phyloP scores from a whole-genome alignment of 495 filamentous ascomycete genomes.

The Lasiosphaeria hispida region DNA sequence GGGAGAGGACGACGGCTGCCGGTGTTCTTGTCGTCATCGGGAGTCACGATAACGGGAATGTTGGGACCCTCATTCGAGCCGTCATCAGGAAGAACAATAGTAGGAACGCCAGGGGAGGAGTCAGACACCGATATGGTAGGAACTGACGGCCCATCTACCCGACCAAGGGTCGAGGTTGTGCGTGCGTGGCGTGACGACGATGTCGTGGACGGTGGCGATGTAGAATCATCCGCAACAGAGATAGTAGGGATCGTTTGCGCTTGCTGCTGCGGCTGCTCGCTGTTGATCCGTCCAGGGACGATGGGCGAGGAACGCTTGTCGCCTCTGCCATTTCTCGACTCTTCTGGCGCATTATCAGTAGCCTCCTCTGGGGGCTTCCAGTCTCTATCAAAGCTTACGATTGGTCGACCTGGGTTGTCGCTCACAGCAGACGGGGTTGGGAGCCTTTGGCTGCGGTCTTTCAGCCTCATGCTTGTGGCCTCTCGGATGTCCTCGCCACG shows the following conservation, averaged over 20 bases:
- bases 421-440: slow-evolving; percentile 85
- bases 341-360: slow-evolving; percentile 54
- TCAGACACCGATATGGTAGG: slow-evolving; percentile 31
- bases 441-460: slow-evolving; percentile 78
- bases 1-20: slow-evolving; percentile 38
- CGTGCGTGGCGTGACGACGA: slow-evolving; percentile 32
- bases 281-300: slow-evolving; percentile 26
- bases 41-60: slow-evolving; percentile 46
- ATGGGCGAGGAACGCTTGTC: slow-evolving; percentile 23
- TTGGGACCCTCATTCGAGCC: slow-evolving; percentile 29
- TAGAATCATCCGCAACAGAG: slow-evolving; percentile 52
- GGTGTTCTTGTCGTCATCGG: slow-evolving; percentile 33
- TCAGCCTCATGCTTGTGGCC: slow-evolving; percentile 87
- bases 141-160: slow-evolving; percentile 33
- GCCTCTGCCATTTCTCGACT: slow-evolving; percentile 27
- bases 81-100: slow-evolving; percentile 46
- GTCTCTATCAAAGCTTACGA: slow-evolving; percentile 85
- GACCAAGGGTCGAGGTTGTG: slow-evolving; percentile 38
- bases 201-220: slow-evolving; percentile 34
- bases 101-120: slow-evolving; percentile 33
- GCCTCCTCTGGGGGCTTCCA: slow-evolving; percentile 68
- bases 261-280: slow-evolving; percentile 24
- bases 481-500: slow-evolving; percentile 80
- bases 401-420: slow-evolving; percentile 78
- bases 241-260: slow-evolving; percentile 55